Conservation (phyloP, 2,329 filamentous ascomycete genomes). For the Cladophialophora exuberans region DNA sequence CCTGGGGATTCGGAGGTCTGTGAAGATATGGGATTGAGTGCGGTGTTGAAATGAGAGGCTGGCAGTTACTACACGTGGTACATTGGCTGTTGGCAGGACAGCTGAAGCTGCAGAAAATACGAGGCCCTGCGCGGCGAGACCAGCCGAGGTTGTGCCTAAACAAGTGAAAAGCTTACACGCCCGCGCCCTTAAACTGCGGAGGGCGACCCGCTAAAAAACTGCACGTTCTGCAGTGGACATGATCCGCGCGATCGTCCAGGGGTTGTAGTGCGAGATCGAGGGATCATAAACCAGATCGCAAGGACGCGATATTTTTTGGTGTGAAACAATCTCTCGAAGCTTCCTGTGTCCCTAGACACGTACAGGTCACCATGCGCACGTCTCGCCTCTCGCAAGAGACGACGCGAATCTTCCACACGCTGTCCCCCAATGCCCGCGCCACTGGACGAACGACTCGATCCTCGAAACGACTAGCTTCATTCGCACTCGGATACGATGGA, state of each 20-base stretch:
- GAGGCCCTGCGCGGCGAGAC: too few species aligned
- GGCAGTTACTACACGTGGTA: too few species aligned
- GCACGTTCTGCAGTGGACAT: not conserved
- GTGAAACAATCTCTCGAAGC: not conserved
- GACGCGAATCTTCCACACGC: conserved; percentile 56
- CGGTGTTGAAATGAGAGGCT: too few species aligned
- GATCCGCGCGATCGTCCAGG: conserved; percentile 1
- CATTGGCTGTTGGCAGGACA: conserved; percentile 1
- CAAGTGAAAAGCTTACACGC: too few species aligned
- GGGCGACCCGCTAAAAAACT: not conserved
- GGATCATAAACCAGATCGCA: too few species aligned
- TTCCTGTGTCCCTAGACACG: not conserved
- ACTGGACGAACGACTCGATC: conserved; percentile 52
- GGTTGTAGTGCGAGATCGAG: not conserved
- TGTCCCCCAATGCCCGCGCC: conserved; percentile 44
- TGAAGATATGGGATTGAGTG: too few species aligned
- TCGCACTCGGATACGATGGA: conserved; percentile 47
- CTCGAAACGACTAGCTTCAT: conserved; percentile 42
- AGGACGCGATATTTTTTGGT: too few species aligned
- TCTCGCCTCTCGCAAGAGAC: conserved; percentile 64
- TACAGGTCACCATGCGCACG: conserved; percentile 53
- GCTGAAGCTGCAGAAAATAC: not conserved
- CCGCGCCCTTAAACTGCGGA: not conserved
- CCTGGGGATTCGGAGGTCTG: too few species aligned
- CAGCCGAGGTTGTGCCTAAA: conserved; percentile 13